Evolutionary conservation across 192 early-diverging fungal species (phyloP), one percentile per base, ranked within the genome.

Genomic region (Rhizophagus clarus): DNA sequence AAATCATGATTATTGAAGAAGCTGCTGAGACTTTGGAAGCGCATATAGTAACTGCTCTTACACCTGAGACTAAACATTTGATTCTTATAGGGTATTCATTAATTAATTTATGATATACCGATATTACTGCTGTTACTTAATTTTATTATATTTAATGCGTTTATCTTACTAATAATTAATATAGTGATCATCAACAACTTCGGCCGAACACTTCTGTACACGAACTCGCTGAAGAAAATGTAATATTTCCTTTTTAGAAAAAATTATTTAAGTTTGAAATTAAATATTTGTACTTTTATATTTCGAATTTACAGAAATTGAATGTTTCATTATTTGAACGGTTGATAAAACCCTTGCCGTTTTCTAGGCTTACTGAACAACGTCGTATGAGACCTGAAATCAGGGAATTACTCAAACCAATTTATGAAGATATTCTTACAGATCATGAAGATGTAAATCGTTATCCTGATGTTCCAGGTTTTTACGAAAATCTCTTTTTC

Each of bases 331-430:
- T 90, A 63, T 90, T 90, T 82, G 89, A 90, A 73, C 82, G 89
- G 8, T 77, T 90, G 22, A 86, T 86, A 3, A 84, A 87, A 40
- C 26, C 81, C 0, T 78, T 90, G 26, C 87, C 87, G 0, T 89
- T 78, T 28, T 79, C 86, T 4, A 61, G 81, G 56, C 61, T 90
- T 15, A 81, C 83, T 1, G 80, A 84, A 62, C 89, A 90, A 74
- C 83, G 89, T n/a, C 85, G 89, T 45, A 90, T 90, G 89, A 72
- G 87, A 49, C 88, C 89, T 2, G 83, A 87, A 29, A 90, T 90
- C 28, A 82, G 88, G 29, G 81, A 71, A 56, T 40, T 90, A 14
- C 82, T 90, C 26, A 64, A 77, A 10, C 88, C 89, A 2, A 89
- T 90, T 40, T 90, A 90, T 40, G 75, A 64, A 2, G 75, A 85